Conservation (phyloP, 1,139 yeast species). For the Geotrichum citri-aurantii region DNA sequence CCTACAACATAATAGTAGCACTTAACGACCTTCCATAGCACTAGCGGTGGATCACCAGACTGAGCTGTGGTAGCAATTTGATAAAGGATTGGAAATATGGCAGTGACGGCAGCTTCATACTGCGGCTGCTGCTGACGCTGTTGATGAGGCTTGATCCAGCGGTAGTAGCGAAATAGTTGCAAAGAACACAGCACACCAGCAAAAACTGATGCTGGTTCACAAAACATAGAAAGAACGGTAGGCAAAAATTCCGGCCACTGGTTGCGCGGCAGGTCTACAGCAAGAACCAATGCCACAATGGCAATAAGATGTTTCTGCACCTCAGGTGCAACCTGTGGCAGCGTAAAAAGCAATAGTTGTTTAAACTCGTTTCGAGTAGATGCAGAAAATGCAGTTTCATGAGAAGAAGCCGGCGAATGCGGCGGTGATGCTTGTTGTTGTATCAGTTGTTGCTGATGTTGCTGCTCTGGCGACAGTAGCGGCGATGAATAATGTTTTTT, state of each 20-base stretch:
- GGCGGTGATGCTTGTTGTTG: neutral
- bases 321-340: conserved; percentile 15
- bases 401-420: neutral
- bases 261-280: conserved; percentile 1
- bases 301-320: conserved; percentile 14
- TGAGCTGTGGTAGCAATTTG: conserved; percentile 12
- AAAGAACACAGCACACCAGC: conserved; percentile 15
- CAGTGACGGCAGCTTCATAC: conserved; percentile 1
- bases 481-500: neutral
- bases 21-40: conserved; percentile 18
- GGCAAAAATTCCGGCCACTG: conserved; percentile 17
- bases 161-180: conserved; percentile 8
- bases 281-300: conserved; percentile 9
- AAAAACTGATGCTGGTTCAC: conserved; percentile 9
- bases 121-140: neutral
- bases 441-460: neutral
- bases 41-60: conserved; percentile 7
- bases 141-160: neutral
- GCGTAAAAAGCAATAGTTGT: conserved; percentile 10
- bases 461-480: neutral
- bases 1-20: conserved; percentile 13
- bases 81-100: conserved; percentile 13
- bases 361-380: conserved; percentile 10
- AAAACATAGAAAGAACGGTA: conserved; percentile 13
- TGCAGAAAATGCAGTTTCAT: neutral